These are phyloP conservation scores for Hymenotorrendiella dingleyae DNA, from an alignment of 2,329 filamentous ascomycete species.

Conservation along the genomic window DNA sequence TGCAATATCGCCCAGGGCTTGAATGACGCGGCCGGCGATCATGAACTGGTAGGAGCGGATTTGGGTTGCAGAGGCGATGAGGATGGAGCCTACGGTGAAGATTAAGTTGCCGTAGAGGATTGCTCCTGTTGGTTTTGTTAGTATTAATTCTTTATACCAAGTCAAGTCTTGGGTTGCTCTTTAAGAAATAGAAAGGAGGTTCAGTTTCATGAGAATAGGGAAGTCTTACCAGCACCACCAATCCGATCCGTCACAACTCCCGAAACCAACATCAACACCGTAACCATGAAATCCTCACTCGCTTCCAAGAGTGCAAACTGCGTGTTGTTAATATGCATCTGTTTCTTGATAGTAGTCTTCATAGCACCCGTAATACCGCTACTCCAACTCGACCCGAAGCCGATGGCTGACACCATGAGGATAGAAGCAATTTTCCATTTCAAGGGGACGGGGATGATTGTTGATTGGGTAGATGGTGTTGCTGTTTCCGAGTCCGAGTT, in stretches of 20 bases:
- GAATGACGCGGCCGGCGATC: slow-evolving; percentile 50
- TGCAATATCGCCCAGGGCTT: slow-evolving; percentile 55
- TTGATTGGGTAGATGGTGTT: not conserved
- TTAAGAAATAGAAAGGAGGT: too few species aligned
- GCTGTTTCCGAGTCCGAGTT: not conserved
- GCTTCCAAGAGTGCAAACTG: slow-evolving; percentile 54
- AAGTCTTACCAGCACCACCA: slow-evolving; percentile 45
- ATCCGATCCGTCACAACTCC: slow-evolving; percentile 53
- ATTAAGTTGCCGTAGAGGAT: slow-evolving; percentile 58
- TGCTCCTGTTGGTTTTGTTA: slow-evolving; percentile 27
- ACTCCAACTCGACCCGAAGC: slow-evolving; percentile 56
- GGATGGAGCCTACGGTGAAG: slow-evolving; percentile 51
- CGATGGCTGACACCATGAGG: slow-evolving; percentile 46
- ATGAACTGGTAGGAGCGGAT: slow-evolving; percentile 54
- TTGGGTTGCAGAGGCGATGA: slow-evolving; percentile 52
- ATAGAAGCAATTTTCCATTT: slow-evolving; percentile 38
- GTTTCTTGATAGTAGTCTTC: slow-evolving; percentile 56
- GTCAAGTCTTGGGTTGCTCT: too few species aligned
- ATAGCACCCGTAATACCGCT: slow-evolving; percentile 54
- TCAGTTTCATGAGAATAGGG: not conserved
- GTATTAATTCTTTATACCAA: too few species aligned
- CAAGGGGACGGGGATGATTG: slow-evolving; percentile 15
- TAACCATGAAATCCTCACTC: slow-evolving; percentile 58
- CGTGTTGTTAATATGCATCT: slow-evolving; percentile 53
- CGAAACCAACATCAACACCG: slow-evolving; percentile 46